These are phyloP conservation scores for Gracilaria domingensis DNA, from an alignment of 23 red algal genomes.

Conservation along the genomic window DNA sequence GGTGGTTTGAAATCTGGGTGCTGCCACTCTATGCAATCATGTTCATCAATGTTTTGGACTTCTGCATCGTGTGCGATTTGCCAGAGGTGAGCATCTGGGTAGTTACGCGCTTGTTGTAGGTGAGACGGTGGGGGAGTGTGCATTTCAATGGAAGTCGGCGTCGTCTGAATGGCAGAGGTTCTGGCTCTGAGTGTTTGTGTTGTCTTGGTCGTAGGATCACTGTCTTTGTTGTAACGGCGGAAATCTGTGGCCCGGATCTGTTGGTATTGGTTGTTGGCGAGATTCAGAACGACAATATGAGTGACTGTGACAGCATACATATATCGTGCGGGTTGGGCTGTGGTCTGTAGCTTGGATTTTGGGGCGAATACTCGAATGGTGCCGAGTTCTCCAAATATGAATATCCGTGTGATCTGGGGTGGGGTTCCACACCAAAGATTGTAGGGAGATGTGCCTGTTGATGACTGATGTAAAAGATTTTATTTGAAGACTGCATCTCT, in stretches of 20 bases:
- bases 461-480: neutral
- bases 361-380: neutral
- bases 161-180: neutral
- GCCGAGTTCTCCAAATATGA: slow-evolving; percentile 11
- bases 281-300: neutral
- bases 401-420: neutral
- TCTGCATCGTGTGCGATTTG: slow-evolving; percentile 17
- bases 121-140: neutral
- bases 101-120: neutral
- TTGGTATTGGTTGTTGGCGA: neutral
- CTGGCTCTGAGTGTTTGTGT: slow-evolving; percentile 12
- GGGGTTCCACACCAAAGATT: neutral
- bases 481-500: neutral
- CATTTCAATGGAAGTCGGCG: neutral
- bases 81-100: slow-evolving; percentile 21
- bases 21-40: slow-evolving; percentile 11
- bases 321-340: neutral
- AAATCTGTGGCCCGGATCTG: slow-evolving; percentile 16
- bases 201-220: slow-evolving; percentile 3
- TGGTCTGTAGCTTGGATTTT: neutral
- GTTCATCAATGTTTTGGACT: neutral
- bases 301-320: neutral
- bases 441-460: neutral
- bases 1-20: neutral
- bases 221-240: neutral